Conservation (phyloP, 2,329 filamentous ascomycete genomes). For the Didymella segeticola region DNA sequence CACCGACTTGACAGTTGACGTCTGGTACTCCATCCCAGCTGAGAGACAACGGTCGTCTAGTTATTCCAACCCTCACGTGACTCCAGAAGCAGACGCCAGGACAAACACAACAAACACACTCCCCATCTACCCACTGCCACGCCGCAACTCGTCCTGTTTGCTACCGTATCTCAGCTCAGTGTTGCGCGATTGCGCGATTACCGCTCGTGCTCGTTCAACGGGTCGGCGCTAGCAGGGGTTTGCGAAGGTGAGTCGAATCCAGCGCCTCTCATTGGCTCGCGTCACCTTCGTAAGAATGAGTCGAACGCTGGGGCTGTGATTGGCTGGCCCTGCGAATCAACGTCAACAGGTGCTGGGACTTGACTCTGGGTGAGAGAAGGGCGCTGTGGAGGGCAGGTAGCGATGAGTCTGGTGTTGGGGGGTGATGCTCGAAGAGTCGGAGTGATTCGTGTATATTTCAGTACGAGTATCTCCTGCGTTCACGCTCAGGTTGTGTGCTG, state of each 20-base stretch:
- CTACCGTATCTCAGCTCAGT: neutral
- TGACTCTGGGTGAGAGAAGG: neutral
- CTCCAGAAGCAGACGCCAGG: neutral
- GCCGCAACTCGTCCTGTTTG: neutral
- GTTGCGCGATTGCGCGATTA: conserved; percentile 1
- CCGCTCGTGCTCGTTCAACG: neutral
- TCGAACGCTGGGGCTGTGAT: neutral
- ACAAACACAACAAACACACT: neutral
- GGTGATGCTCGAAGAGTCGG: neutral
- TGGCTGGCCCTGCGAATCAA: conserved; percentile 1
- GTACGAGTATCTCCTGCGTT: neutral
- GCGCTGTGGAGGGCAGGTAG: neutral
- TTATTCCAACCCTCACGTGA: too few relatives aligned
- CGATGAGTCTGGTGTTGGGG: neutral
- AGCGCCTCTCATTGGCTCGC: too few relatives aligned
- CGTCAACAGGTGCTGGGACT: neutral
- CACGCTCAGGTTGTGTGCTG: neutral
- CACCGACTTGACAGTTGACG: neutral
- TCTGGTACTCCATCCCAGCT: too few relatives aligned
- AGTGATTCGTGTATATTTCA: neutral
- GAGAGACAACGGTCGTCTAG: too few relatives aligned
- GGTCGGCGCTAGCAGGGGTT: conserved; percentile 4
- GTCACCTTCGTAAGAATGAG: too few relatives aligned
- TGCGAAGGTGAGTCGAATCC: conserved; percentile 14
- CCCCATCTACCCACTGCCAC: too few relatives aligned